Base-by-base conservation (phyloP, 352 stramenopile species). In the Globisporangium uncinulatum region DNA sequence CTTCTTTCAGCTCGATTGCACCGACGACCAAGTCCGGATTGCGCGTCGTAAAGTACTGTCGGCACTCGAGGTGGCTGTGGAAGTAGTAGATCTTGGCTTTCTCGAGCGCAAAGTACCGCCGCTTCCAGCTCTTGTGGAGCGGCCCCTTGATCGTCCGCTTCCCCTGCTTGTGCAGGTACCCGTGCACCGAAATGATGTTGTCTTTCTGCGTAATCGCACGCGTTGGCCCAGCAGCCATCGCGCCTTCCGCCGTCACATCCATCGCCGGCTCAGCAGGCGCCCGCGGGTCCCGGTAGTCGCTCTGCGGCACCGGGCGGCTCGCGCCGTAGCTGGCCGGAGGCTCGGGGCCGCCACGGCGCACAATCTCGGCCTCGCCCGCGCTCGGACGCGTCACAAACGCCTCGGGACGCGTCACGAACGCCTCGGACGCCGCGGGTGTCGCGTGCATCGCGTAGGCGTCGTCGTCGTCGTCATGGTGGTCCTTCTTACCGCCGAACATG, bases 11-110 rank as follows among this genome's bases (percentile, higher is more conserved):
- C 57, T 94, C 85, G 14, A 94, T 59, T 0, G 85, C 85, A 10
- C 85, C 85, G 15, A 94, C 79, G 0, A 94, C 85, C 6, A 94
- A 52, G 44, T 94, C 85, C 0, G 81, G 59, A 52, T 92, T 94
- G 11, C 85, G 82, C 39, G 82, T 92, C 51, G 79, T 91, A 48
- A 94, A 94, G 67, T 92, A 94, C 66, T 92, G 82, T 6, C 85
- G 82, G 61, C 85, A 94, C 55, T 94, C 85, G 14, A 91, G 51
- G 51, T 94, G 82, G 52, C 71, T 88, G 63, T 92, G 83, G 69
- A 94, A 94, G 66, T 94, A 94, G 71, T 86, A 94, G 63, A 94
- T 91, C 74, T 92, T 92, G 67, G 82, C 77, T 61, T 87, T 90
- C 59, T 94, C 85, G 0, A 94, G 65, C 21, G 85, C 79, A 61